Evolutionary conservation across 768 basidiomycete genomes (phyloP), one percentile per base, ranked within the genome.

Genomic region (Agrocybe chaxingu): DNA sequence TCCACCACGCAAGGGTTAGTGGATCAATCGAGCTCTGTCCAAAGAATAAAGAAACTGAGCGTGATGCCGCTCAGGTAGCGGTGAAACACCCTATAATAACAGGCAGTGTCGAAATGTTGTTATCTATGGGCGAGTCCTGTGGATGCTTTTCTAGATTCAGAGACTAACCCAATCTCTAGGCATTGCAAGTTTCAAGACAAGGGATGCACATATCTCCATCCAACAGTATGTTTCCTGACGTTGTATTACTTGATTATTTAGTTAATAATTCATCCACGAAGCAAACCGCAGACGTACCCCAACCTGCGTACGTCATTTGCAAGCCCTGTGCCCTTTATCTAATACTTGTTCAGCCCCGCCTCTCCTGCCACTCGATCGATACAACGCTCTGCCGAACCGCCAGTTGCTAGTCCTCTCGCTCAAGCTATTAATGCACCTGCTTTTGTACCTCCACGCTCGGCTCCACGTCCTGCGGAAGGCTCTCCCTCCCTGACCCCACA

Each of bases 61-160:
- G 32, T 34, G 18, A 30, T 13, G 8, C n/a, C 32, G 10, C 16
- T 34, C 19, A 45, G 16, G 19, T n/a, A 12, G 35, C 7, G 5
- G 31, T 4, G 46, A 89, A 87, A 89, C 70, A 75, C 81, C 41
- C 76, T 79, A 10, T 84, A 85, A 65, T 24, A 24, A 24, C 5
- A 81, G 87, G 47, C 87, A 93, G 61, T 97, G 93, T 70, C 84
- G 89, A 63, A 96, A 97, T 73, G 83, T 94, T 45, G 73, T 89
- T 66, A 94, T 96, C 55, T 89, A 94, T 64, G 93, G 94, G 92
- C 94, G 70, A 56, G 66, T 56, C 16, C 16, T 34, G 4, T 8
- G 32, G 53, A 43, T 13, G 13, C 10, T 18, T 16, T 10, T 46
- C 16, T 33, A 24, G n/a, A 24, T 13, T 48, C 11, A 13, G 8